A percentile compares a stretch with the other conserved stretches of the same genome.
Conservation (phyloP, 225 moss, liverwort and hornwort species). For the Lunularia cruciata region DNA sequence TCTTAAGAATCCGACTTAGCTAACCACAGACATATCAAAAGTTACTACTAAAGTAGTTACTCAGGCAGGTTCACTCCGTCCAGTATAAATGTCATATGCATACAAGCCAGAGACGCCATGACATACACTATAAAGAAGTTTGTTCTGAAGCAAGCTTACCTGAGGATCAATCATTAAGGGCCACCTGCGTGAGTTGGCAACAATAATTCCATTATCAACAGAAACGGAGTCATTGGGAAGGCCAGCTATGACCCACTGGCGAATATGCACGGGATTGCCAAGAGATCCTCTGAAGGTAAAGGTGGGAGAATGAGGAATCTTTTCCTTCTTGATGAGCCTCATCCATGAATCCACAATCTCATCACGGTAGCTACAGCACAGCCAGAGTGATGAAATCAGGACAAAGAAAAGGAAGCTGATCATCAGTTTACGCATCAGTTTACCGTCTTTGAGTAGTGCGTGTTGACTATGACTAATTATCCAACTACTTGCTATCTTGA, state of each 20-base stretch:
- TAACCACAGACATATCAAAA: too few relatives aligned
- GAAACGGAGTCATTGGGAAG: slow-evolving; percentile 91
- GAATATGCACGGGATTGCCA: slow-evolving; percentile 72
- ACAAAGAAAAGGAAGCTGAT: background rate
- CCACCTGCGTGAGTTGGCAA: slow-evolving; percentile 89
- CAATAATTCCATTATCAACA: slow-evolving; percentile 79
- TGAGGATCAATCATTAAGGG: slow-evolving; percentile 98
- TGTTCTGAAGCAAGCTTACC: slow-evolving; percentile 41
- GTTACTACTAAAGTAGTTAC: too few relatives aligned
- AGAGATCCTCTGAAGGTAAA: slow-evolving; percentile 60
- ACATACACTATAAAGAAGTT: too few relatives aligned
- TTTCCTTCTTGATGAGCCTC: slow-evolving; percentile 51
- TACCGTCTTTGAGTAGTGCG: background rate
- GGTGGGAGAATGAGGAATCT: slow-evolving; percentile 63
- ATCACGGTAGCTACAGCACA: slow-evolving; percentile 57
- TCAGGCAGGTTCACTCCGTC: too few relatives aligned
- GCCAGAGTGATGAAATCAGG: background rate
- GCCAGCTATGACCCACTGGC: slow-evolving; percentile 91
- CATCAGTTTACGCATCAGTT: background rate
- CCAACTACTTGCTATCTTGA: too few relatives aligned
- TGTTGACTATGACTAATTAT: background rate
- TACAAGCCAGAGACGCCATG: background rate
- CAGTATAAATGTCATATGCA: background rate
- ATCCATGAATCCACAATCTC: slow-evolving; percentile 75
- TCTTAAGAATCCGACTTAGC: too few relatives aligned